Conservation (phyloP, 805 yeast species). For the Saccharomycopsis vini region DNA sequence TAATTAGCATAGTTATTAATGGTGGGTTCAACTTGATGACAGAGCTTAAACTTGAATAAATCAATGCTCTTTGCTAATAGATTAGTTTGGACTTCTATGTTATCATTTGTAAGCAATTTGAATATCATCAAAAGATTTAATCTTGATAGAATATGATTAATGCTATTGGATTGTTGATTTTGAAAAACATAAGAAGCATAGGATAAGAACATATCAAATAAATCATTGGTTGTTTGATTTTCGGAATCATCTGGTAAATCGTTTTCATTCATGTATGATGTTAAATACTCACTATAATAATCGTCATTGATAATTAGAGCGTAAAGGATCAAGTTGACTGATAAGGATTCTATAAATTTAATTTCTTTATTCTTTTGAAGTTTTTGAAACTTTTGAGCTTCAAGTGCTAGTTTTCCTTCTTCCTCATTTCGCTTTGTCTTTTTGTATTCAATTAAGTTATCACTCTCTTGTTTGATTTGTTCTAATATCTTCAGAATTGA, state of each 20-base stretch:
- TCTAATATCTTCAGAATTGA: constrained; percentile 1
- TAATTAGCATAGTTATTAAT: constrained; percentile 18
- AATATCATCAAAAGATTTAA: constrained; percentile 26
- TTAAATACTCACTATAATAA: constrained; percentile 5
- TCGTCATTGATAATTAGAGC: constrained; percentile 10
- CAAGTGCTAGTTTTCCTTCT: too few relatives aligned
- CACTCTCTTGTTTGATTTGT: not conserved
- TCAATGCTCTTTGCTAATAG: constrained; percentile 23
- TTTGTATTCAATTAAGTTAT: not conserved
- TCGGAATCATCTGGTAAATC: not conserved
- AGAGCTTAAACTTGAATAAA: constrained; percentile 35
- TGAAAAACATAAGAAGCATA: constrained; percentile 31
- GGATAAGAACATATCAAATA: constrained; percentile 30
- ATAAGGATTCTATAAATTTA: constrained; percentile 14
- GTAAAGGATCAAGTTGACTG: constrained; percentile 13
- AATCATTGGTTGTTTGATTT: constrained; percentile 1
- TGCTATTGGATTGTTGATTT: constrained; percentile 29
- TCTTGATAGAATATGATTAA: constrained; percentile 25
- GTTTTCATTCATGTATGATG: constrained; percentile 1
- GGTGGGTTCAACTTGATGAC: constrained; percentile 32
- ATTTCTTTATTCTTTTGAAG: constrained; percentile 4
- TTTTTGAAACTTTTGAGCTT: not conserved
- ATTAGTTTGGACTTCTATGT: constrained; percentile 15
- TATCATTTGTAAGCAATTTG: constrained; percentile 21
- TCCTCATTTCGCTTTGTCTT: too few relatives aligned